A percentile compares a stretch with the other conserved stretches of the same genome.
These are phyloP conservation scores for Fraxinus sp. DNA, from an alignment of 305 asterid genomes.

Conservation along the genomic window DNA sequence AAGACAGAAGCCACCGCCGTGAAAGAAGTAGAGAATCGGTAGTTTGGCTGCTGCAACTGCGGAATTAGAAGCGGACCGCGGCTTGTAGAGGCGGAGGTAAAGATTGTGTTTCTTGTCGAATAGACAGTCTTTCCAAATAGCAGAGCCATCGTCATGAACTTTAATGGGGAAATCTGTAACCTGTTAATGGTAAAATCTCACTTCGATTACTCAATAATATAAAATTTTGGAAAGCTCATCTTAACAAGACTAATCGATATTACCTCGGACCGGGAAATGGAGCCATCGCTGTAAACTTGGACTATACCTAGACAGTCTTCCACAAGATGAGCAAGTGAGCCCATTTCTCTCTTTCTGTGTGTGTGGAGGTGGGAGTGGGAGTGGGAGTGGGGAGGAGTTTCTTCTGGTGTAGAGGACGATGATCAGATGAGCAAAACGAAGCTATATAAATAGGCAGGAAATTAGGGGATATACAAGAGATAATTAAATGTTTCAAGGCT, in stretches of 20 bases:
- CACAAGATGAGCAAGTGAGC: conserved; percentile 47
- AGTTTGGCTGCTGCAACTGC: conserved; percentile 28
- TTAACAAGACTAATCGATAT: neutral
- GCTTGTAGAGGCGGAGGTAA: conserved; percentile 65
- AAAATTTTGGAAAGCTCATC: neutral
- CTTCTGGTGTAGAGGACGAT: conserved; percentile 2
- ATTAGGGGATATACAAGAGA: neutral
- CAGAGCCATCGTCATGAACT: conserved; percentile 48
- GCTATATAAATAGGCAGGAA: conserved; percentile 29
- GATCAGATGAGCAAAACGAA: neutral
- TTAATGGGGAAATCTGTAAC: conserved; percentile 31
- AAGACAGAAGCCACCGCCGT: conserved; percentile 81
- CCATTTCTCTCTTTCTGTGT: conserved; percentile 36
- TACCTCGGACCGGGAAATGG: conserved; percentile 37
- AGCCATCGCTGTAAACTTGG: conserved; percentile 57
- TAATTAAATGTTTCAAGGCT: neutral
- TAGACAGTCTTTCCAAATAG: conserved; percentile 55
- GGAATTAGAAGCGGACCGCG: conserved; percentile 14
- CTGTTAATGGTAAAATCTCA: neutral
- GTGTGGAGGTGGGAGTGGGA: neutral
- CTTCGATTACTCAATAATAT: neutral
- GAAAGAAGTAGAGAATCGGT: conserved; percentile 59
- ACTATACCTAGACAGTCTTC: conserved; percentile 59
- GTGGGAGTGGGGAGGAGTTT: neutral
- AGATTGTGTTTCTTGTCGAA: conserved; percentile 43